Conservation (phyloP, 1,284 basidiomycete genomes). For the Ustilago trichophora region DNA sequence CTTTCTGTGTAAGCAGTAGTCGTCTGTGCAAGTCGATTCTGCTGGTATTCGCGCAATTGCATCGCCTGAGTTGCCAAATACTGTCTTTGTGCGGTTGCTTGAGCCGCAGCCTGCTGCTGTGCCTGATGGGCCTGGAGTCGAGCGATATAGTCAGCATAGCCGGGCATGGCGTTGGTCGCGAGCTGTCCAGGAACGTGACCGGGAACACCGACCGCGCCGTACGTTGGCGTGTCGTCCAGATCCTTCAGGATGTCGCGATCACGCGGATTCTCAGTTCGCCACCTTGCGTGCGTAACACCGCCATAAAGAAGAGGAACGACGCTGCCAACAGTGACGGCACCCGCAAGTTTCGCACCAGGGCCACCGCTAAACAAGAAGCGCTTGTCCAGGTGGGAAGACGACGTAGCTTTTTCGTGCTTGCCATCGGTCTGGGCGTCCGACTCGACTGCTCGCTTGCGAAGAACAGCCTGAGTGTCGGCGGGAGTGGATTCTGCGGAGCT, state of each 20-base stretch:
- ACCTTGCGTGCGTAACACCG: slow-evolving; percentile 19
- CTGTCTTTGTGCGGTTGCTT: slow-evolving; percentile 2
- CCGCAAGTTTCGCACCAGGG: slow-evolving; percentile 1
- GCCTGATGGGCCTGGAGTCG: slow-evolving; percentile 7
- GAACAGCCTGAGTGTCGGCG: slow-evolving; percentile 2
- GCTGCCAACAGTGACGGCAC: slow-evolving; percentile 8
- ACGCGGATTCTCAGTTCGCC: slow-evolving; percentile 17
- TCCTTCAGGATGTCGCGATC: slow-evolving; percentile 29
- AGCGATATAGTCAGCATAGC: slow-evolving; percentile 12
- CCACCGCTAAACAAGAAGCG: slow-evolving; percentile 21
- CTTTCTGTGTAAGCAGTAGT: neutral
- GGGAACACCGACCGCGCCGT: slow-evolving; percentile 40
- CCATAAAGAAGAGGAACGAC: slow-evolving; percentile 3
- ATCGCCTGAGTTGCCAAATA: neutral
- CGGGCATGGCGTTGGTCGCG: slow-evolving; percentile 37
- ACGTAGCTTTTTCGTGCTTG: neutral
- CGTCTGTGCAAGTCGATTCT: neutral
- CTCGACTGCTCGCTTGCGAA: slow-evolving; percentile 17
- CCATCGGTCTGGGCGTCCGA: neutral
- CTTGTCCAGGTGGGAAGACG: slow-evolving; percentile 10
- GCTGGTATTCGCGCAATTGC: neutral
- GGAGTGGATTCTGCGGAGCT: neutral
- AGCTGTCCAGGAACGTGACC: slow-evolving; percentile 28
- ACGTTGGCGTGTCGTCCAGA: slow-evolving; percentile 26
- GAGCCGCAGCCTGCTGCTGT: slow-evolving; percentile 8